Base-by-base conservation (phyloP, 371 early-diverging fungal genomes). In the Mortierella sp. region DNA sequence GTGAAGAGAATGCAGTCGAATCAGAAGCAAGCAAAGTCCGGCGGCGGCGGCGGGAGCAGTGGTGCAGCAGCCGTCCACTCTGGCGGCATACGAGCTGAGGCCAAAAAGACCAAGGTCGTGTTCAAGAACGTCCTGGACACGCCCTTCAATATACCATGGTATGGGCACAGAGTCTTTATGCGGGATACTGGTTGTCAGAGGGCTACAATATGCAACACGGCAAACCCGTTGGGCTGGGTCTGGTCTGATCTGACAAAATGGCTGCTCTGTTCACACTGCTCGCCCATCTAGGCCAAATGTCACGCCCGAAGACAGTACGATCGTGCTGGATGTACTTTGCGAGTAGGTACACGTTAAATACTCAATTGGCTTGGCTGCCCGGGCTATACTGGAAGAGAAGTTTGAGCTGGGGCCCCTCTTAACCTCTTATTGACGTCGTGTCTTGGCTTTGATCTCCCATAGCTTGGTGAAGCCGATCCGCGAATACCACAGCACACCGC, bases 271-370 rank as follows among this genome's bases (percentile, higher is more conserved):
- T n/a, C n/a, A n/a, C n/a, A n/a, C n/a, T n/a, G n/a, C n/a, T n/a
- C n/a, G n/a, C n/a, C n/a, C n/a, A n/a, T n/a, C n/a, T n/a, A 72
- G 72, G 72, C 72, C 72, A 6, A 67, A 66, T 14, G 62, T 72
- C 4, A 48, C 57, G 6, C 41, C 13, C 14, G 62, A 66, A 0
- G 39, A 62, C 39, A 66, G 54, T 27, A 24, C 61, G 31, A 61
- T 66, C 40, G 72, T 72, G 2, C 50, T 72, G 37, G 66, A 72
- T 22, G 24, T 41, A 13, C 63, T 73, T 22, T 67, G 63, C 57
- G 67, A 67, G 67, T 63, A 67, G 16, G 60, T 57, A 22, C n/a
- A n/a, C n/a, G n/a, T n/a, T 57, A 17, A 2, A 47, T 2, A 27
- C 17, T 10, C 6, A 12, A 27, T 14, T 49, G 24, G 21, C 9